A percentile compares a stretch with the other conserved stretches of the same genome.
phyloP scores from a whole-genome alignment of 371 early-diverging fungal genomes.

The Mycotypha africana region DNA sequence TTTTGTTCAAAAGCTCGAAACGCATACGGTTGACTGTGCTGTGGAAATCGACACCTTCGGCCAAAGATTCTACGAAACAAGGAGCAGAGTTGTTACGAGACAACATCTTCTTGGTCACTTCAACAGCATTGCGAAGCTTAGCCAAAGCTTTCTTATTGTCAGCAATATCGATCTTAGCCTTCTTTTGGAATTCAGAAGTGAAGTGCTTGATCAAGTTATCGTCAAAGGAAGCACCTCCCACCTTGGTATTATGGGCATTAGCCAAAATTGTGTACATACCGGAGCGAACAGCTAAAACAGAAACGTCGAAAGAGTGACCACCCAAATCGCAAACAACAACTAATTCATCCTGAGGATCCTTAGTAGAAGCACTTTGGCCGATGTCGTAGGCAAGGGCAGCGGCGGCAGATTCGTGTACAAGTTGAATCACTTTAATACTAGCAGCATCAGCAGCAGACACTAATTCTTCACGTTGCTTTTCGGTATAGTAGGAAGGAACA shows the following conservation, averaged over 20 bases:
- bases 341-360: conserved; percentile 64
- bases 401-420: conserved; percentile 95
- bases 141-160: conserved; percentile 70
- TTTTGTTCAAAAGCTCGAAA: conserved; percentile 86
- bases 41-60: conserved; percentile 93
- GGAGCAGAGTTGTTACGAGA: conserved; percentile 84
- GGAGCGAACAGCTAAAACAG: conserved; percentile 81
- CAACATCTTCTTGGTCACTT: conserved; percentile 94
- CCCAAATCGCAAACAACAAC: conserved; percentile 97
- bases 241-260: conserved; percentile 77
- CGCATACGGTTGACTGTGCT: conserved; percentile 83
- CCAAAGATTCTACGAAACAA: conserved; percentile 88
- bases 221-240: conserved; percentile 94
- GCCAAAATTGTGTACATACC: conserved; percentile 89
- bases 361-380: conserved; percentile 50
- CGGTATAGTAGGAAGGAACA: conserved; percentile 91
- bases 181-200: conserved; percentile 83
- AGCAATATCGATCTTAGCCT: conserved; percentile 75
- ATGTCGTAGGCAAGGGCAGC: conserved; percentile 93
- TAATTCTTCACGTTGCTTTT: conserved; percentile 80
- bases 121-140: conserved; percentile 81
- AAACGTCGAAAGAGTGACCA: conserved; percentile 91
- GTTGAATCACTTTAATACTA: conserved; percentile 84
- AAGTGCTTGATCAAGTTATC: conserved; percentile 81
- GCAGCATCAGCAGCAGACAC: conserved; percentile 80